phyloP scores from a whole-genome alignment of 2,329 filamentous ascomycete genomes.

The Tolypocladium cylindrosporum region DNA sequence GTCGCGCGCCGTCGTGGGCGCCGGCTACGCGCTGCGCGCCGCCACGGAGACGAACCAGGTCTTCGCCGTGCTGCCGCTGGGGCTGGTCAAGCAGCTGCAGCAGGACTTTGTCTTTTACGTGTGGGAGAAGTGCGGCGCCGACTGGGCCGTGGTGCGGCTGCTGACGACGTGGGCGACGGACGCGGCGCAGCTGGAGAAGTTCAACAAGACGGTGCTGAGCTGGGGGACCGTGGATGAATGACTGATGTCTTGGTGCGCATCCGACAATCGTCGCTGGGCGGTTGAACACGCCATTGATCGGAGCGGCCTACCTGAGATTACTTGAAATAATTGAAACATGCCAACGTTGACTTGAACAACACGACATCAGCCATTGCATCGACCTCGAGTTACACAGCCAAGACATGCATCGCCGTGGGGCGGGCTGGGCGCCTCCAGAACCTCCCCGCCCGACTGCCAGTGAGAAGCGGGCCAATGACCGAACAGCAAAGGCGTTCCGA shows the following conservation, averaged over 20 bases:
- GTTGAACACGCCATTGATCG: no score
- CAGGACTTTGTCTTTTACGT: constrained; percentile 35
- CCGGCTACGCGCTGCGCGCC: constrained; percentile 31
- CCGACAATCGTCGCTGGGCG: no score
- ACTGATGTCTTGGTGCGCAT: no score
- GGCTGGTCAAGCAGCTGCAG: constrained; percentile 27
- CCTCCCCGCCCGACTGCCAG: not conserved
- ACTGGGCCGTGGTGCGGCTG: constrained; percentile 30
- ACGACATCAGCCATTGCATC: not conserved
- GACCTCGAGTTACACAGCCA: not conserved
- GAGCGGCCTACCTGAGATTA: no score
- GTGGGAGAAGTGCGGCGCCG: constrained; percentile 32
- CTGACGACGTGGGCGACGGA: constrained; percentile 43
- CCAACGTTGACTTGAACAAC: no score
- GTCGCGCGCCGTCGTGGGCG: constrained; percentile 28
- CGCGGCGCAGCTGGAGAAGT: constrained; percentile 26
- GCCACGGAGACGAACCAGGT: constrained; percentile 42
- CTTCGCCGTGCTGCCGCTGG: constrained; percentile 32
- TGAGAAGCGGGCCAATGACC: not conserved
- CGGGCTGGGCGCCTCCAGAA: not conserved
- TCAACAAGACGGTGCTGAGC: constrained; percentile 16
- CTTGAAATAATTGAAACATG: no score
- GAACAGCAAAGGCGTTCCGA: not conserved
- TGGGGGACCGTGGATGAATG: constrained; percentile 3
- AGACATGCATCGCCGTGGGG: not conserved